These are phyloP conservation scores for Zasmidium angulare DNA, from an alignment of 2,329 filamentous ascomycete species.

Conservation along the genomic window DNA sequence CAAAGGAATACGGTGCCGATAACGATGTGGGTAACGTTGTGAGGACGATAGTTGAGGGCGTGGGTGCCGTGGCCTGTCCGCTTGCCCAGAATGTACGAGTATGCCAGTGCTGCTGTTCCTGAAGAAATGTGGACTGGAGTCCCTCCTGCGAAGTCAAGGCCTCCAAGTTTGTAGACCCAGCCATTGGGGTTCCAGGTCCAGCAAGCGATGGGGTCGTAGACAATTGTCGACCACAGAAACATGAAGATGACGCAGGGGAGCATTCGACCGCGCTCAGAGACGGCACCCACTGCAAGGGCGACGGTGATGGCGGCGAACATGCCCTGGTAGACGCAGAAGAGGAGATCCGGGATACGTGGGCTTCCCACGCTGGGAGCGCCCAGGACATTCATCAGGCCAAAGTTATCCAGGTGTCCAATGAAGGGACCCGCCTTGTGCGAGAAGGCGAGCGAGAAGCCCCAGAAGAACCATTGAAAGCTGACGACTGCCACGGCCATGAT, in stretches of 20 bases:
- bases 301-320: conserved; percentile 89
- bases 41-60: conserved; percentile 86
- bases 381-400: conserved; percentile 75
- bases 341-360: conserved; percentile 71
- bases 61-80: conserved; percentile 80
- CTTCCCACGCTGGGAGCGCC: conserved; percentile 74
- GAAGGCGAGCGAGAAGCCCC: conserved; percentile 83
- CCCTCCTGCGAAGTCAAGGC: conserved; percentile 84
- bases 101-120: conserved; percentile 79
- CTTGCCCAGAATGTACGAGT: conserved; percentile 89
- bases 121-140: conserved; percentile 91
- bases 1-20: conserved; percentile 91
- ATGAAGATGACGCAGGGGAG: conserved; percentile 87
- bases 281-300: conserved; percentile 78
- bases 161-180: conserved; percentile 77
- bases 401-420: conserved; percentile 76
- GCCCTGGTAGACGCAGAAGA: conserved; percentile 84
- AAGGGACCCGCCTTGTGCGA: conserved; percentile 74
- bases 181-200: conserved; percentile 89
- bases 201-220: conserved; percentile 91
- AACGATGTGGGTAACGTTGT: conserved; percentile 90
- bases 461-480: conserved; percentile 94
- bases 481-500: conserved; percentile 78
- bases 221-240: conserved; percentile 86
- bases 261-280: conserved; percentile 84